A percentile compares a stretch with the other conserved stretches of the same genome.
Conservation (phyloP, 2,329 filamentous ascomycete species). For the Aspergillus caelatus region DNA sequence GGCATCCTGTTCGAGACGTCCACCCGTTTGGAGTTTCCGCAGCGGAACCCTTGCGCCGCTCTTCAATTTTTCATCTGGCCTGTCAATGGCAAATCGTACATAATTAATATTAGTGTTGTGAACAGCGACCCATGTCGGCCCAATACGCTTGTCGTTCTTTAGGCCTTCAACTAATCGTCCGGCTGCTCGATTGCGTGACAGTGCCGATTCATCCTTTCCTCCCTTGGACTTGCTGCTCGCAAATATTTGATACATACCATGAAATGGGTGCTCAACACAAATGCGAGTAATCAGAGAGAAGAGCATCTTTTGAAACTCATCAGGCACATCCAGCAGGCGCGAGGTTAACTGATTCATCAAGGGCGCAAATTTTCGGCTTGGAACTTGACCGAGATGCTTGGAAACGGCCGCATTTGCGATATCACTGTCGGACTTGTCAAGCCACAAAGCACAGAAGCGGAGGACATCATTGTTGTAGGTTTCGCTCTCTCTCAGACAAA, state of each 20-base stretch:
- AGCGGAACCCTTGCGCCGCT: slow-evolving; percentile 65
- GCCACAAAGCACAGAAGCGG: slow-evolving; percentile 91
- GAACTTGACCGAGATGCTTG: slow-evolving; percentile 71
- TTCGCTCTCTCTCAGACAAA: slow-evolving; percentile 81
- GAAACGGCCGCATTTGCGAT: slow-evolving; percentile 77
- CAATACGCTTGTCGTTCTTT: slow-evolving; percentile 52
- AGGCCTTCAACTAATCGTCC: slow-evolving; percentile 67
- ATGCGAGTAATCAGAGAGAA: slow-evolving; percentile 76
- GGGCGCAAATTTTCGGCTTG: slow-evolving; percentile 87
- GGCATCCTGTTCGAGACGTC: slow-evolving; percentile 65
- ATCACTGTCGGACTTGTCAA: slow-evolving; percentile 78
- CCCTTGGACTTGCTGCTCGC: slow-evolving; percentile 71
- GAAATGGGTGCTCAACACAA: slow-evolving; percentile 90
- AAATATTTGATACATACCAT: slow-evolving; percentile 97
- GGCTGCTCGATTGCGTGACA: slow-evolving; percentile 74
- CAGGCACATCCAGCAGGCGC: slow-evolving; percentile 72
- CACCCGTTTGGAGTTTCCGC: slow-evolving; percentile 65
- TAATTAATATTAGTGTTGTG: slow-evolving; percentile 72
- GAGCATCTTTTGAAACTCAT: slow-evolving; percentile 75
- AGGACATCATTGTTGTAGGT: slow-evolving; percentile 86
- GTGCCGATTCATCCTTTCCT: slow-evolving; percentile 71
- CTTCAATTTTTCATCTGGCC: slow-evolving; percentile 64
- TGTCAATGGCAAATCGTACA: slow-evolving; percentile 51
- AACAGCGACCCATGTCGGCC: slow-evolving; percentile 69
- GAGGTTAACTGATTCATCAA: slow-evolving; percentile 97